Evolutionary conservation across 2,329 filamentous ascomycete genomes (phyloP), one percentile per base, ranked within the genome.

Genomic region (Diplocarpon rosae): DNA sequence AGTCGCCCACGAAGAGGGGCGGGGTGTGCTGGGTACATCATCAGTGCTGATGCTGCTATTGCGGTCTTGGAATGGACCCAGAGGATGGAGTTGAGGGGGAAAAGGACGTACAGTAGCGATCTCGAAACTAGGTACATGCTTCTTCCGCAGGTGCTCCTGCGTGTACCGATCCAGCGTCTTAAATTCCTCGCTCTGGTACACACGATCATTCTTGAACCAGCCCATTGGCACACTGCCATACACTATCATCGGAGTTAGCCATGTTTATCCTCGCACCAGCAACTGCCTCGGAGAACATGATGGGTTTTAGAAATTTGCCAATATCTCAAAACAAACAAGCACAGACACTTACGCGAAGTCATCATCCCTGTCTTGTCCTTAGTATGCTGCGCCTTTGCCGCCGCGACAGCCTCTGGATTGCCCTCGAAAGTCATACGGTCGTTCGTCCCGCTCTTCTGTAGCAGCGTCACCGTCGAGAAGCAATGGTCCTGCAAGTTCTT

Each of bases 71-170:
- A 24, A 24, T 24, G 7, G 20, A 24, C 20, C 7, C 20, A 3
- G 20, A 7, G 20, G 20, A 4, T 24, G 20, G 7, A 24, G 3
- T 24, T 24, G 20, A 24, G 27, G 10, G 10, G 13, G 4, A 28
- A 13, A 12, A 0, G 67, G 66, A 45, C 69, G 64, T 46, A 72
- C 69, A 1, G 65, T 69, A 8, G 70, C 44, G 13, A 80, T 57
- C 52, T 82, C 78, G 50, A 69, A 78, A 38, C 73, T 68, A 0
- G 78, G 78, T 2, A 80, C 66, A 0, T 71, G 75, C 12, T 68
- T 63, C 15, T 64, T 64, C 35, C 56, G 57, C 1, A 81, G 56
- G 48, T 67, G 70, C 0, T 61, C 56, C 52, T 72, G 66, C 9
- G 67, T 62, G 0, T 62, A 44, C 0, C 50, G 43, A 0, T 73